A percentile compares a stretch with the other conserved stretches of the same genome.
Evolutionary conservation across 805 yeast species (phyloP).

Genomic region (Lachancea cidri): DNA sequence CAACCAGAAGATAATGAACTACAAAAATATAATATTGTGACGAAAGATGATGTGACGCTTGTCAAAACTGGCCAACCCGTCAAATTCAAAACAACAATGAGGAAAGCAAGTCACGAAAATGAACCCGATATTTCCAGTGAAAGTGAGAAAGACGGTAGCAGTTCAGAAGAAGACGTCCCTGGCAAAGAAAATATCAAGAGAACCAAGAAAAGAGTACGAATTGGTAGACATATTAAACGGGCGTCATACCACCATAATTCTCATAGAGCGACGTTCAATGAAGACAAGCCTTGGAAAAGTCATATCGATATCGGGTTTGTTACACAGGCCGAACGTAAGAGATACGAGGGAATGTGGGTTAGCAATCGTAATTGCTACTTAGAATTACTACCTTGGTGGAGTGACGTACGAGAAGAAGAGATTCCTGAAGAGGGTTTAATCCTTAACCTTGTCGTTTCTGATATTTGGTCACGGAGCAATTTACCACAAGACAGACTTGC

Average conservation of each 20-base stretch:
- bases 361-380: constrained; percentile 71
- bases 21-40: not conserved
- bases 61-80: constrained; percentile 5
- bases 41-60: not conserved
- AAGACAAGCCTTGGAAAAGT: constrained; percentile 91
- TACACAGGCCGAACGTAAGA: constrained; percentile 66
- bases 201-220: constrained; percentile 5
- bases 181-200: constrained; percentile 2
- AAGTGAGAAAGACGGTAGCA: constrained; percentile 5
- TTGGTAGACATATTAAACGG: constrained; percentile 5
- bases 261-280: constrained; percentile 53
- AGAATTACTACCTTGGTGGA: constrained; percentile 34
- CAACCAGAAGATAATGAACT: not conserved
- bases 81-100: constrained; percentile 27
- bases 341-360: constrained; percentile 94
- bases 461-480: constrained; percentile 76
- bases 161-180: constrained; percentile 4
- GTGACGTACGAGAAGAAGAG: constrained; percentile 19
- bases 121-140: constrained; percentile 2
- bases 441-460: constrained; percentile 52
- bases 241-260: constrained; percentile 7
- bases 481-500: constrained; percentile 56
- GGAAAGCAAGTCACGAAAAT: constrained; percentile 14
- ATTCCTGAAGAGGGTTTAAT: constrained; percentile 32
- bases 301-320: constrained; percentile 54